Percentiles rank a stretch among this genome's conserved stretches.
Conservation (phyloP, 2,329 filamentous ascomycete species). For the Trichoderma gracile region DNA sequence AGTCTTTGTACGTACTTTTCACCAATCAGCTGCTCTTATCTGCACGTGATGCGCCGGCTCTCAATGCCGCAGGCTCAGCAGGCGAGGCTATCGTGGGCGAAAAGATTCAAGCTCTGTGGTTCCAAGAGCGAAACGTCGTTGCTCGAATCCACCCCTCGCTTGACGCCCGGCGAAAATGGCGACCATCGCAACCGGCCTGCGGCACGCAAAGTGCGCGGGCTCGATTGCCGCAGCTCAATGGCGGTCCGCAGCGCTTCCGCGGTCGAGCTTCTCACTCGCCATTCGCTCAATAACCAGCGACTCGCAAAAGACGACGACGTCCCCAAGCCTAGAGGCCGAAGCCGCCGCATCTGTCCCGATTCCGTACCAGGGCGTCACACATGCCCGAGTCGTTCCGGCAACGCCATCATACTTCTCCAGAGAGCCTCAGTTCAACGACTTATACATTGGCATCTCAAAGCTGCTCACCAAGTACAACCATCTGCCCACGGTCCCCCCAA, state of each 20-base stretch:
- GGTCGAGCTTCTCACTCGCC: conserved; percentile 32
- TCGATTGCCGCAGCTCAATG: conserved; percentile 37
- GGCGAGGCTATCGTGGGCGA: conserved; percentile 17
- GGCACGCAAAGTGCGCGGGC: conserved; percentile 41
- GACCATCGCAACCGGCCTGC: conserved; percentile 38
- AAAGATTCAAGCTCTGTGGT: conserved; percentile 12
- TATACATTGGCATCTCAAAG: conserved; percentile 70
- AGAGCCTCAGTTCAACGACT: conserved; percentile 82
- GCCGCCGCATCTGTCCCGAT: conserved; percentile 33
- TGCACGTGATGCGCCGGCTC: conserved; percentile 30
- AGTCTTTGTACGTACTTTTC: no score
- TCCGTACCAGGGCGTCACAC: conserved; percentile 41
- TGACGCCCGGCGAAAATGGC: conserved; percentile 39
- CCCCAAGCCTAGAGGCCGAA: conserved; percentile 25
- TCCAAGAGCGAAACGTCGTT: neutral
- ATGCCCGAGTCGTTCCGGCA: conserved; percentile 74
- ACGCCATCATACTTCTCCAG: conserved; percentile 96
- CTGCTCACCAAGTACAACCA: conserved; percentile 71
- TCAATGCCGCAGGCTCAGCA: neutral
- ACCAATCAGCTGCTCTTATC: conserved; percentile 26
- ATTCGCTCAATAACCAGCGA: conserved; percentile 33
- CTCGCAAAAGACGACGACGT: conserved; percentile 23
- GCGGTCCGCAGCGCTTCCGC: conserved; percentile 33
- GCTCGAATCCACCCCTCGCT: conserved; percentile 28
- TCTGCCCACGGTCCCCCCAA: conserved; percentile 67